Percentiles rank a stretch among this genome's conserved stretches.
These are phyloP conservation scores for Cladophialophora carrionii DNA, from an alignment of 2,329 filamentous ascomycete genomes.

Conservation along the genomic window DNA sequence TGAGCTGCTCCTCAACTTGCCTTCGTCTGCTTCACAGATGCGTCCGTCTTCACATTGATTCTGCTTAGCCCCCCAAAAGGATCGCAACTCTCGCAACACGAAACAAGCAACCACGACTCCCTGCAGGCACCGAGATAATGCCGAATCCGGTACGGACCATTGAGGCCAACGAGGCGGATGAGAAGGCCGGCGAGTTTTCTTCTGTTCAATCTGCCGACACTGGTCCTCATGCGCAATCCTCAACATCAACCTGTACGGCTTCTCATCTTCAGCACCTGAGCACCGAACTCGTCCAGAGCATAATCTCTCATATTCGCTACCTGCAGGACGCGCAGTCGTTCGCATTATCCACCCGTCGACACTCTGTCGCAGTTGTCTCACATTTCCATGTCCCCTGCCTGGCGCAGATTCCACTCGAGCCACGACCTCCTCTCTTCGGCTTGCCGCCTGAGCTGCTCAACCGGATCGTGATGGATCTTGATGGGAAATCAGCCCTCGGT, in stretches of 20 bases:
- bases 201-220: not conserved
- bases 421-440: not conserved
- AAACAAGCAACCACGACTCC: not conserved
- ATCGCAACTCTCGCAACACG: not conserved
- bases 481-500: not conserved
- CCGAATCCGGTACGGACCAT: not conserved
- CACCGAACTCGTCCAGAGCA: not conserved
- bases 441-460: not conserved
- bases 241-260: not conserved
- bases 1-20: not conserved
- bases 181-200: not conserved
- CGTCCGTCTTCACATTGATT: not conserved
- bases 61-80: not conserved
- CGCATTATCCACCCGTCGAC: not conserved
- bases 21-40: not conserved
- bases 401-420: not conserved
- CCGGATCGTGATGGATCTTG: not conserved
- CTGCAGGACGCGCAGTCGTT: not conserved
- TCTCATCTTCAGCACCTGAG: not conserved
- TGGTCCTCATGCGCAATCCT: not conserved
- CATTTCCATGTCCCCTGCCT: not conserved
- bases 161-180: not conserved
- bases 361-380: not conserved
- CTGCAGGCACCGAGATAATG: not conserved
- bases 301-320: not conserved